A percentile compares a stretch with the other conserved stretches of the same genome.
Conservation (phyloP, 2,329 filamentous ascomycete species). For the Exophiala phaeomuriformis region DNA sequence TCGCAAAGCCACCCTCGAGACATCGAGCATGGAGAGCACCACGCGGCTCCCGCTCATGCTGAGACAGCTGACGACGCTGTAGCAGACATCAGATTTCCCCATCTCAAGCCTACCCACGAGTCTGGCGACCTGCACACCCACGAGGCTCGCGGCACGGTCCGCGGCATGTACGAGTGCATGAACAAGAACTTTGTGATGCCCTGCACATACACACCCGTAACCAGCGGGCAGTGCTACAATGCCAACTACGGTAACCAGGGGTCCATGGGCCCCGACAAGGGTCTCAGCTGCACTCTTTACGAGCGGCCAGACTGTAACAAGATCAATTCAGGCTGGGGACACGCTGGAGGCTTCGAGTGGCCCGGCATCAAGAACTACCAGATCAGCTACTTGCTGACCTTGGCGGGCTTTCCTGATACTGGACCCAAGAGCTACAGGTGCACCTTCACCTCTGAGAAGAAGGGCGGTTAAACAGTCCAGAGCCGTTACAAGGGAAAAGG, state of each 20-base stretch:
- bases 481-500: too few species aligned
- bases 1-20: background rate
- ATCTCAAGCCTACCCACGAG: background rate
- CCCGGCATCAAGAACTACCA: slow-evolving; percentile 13
- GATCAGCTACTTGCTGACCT: slow-evolving; percentile 3
- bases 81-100: background rate
- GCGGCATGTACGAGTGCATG: slow-evolving; percentile 16
- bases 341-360: slow-evolving; percentile 1
- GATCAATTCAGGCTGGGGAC: slow-evolving; percentile 4
- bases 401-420: background rate
- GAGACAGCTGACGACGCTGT: background rate
- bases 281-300: slow-evolving; percentile 15
- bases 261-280: slow-evolving; percentile 20
- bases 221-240: slow-evolving; percentile 13
- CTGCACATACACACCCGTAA: slow-evolving; percentile 12
- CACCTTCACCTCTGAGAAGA: background rate
- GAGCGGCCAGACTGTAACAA: slow-evolving; percentile 10
- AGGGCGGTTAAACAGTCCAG: background rate
- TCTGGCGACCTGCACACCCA: background rate
- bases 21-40: background rate
- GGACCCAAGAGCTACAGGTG: slow-evolving; percentile 13
- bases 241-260: slow-evolving; percentile 6
- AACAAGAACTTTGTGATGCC: slow-evolving; percentile 8
- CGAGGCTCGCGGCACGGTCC: background rate
- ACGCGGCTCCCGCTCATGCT: background rate